Conservation (phyloP, 768 basidiomycete genomes). For the Dendrothele bispora region DNA sequence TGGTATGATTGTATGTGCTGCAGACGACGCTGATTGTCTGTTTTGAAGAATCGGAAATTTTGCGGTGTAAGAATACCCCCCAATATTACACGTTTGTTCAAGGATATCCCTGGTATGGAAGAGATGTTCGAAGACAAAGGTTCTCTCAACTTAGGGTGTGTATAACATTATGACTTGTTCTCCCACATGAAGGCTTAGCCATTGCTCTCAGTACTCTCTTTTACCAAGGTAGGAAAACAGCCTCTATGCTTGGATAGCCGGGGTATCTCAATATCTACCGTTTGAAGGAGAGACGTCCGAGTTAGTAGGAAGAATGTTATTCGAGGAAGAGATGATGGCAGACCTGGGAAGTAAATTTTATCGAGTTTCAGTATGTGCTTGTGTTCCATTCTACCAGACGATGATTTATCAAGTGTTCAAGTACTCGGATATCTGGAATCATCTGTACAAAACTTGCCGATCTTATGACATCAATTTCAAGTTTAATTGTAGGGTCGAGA, state of each 20-base stretch:
- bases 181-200: too few species aligned
- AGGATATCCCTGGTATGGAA: slow-evolving; percentile 8
- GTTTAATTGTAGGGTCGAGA: neutral
- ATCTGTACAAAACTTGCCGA: slow-evolving; percentile 3
- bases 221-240: slow-evolving; percentile 1
- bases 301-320: slow-evolving; percentile 6
- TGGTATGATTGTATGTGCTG: too few species aligned
- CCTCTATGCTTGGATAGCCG: neutral
- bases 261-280: neutral
- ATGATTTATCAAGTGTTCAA: slow-evolving; percentile 1
- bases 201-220: neutral
- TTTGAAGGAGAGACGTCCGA: neutral
- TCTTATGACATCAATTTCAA: slow-evolving; percentile 1
- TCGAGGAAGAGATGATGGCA: slow-evolving; percentile 9
- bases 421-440: slow-evolving; percentile 4
- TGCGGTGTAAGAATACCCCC: slow-evolving; percentile 13
- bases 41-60: neutral
- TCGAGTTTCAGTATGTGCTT: slow-evolving; percentile 7
- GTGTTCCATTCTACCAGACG: neutral
- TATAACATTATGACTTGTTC: neutral
- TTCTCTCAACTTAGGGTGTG: slow-evolving; percentile 4
- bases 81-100: slow-evolving; percentile 14
- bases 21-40: too few species aligned
- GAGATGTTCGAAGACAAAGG: slow-evolving; percentile 4
- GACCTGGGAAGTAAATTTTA: slow-evolving; percentile 12